Evolutionary conservation across 441 rosid genomes (phyloP), one percentile per base, ranked within the genome.

Genomic region (Euphorbia schlechtendalii): DNA sequence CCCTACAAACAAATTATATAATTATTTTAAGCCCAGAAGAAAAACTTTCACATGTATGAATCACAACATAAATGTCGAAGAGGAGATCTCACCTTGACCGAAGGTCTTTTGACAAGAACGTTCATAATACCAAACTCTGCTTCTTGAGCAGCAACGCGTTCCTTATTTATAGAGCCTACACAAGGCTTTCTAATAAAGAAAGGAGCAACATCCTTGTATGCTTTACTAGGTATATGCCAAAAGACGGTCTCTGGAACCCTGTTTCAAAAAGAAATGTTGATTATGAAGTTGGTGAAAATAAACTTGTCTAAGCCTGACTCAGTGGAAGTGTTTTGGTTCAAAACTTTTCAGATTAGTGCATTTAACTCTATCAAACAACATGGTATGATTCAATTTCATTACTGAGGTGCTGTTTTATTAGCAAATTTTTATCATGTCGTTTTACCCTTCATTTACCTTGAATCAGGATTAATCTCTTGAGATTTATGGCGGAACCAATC

Each of bases 211-310:
- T 80, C 74, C 73, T 78, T 68, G 70, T 78, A 93, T 72, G 91
- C 92, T 74, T 79, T 79, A 74, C 87, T 87, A 0, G 97, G 98
- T 81, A 90, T 82, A 51, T 93, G 98, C 97, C 96, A 90, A 76
- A 93, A 87, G 58, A 93, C 72, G 53, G 90, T 59, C 83, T 93
- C 97, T n/a, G 91, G 96, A 55, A 90, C 76, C 61, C 98, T 86
- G 80, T 24, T 45, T 9, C 17, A 62, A 54, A 40, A 65, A 21
- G 25, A 13, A 21, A 27, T 28, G 36, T 27, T 48, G n/a, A 58
- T 3, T n/a, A 34, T 54, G 34, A 28, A 32, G 1, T 9, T 25
- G 15, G 55, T 0, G 4, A 32, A 17, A 30, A 17, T 3, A 9
- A 41, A 43, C 3, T n/a, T 43, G 20, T 21, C 32, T 30, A 3